Conservation (phyloP, 169 alveolate species). For the Eimeria falciformis region DNA sequence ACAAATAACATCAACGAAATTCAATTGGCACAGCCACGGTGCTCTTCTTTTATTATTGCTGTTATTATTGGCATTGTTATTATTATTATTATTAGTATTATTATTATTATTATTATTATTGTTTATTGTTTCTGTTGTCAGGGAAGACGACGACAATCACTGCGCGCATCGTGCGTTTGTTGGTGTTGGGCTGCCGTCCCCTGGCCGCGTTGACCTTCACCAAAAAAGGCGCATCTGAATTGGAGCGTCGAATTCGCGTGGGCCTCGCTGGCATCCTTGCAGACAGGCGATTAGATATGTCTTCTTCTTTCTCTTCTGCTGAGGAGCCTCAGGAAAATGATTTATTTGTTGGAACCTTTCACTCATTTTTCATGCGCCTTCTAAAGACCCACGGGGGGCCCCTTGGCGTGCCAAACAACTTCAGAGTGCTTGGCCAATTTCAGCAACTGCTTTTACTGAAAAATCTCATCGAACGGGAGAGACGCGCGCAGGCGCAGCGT, state of each 20-base stretch:
- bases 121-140: slow-evolving; percentile 2
- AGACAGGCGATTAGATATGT: slow-evolving; percentile 15
- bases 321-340: slow-evolving; percentile 5
- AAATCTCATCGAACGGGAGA: background rate
- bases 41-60: background rate
- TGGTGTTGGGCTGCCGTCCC: slow-evolving; percentile 79
- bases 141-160: slow-evolving; percentile 87
- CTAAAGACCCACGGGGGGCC: slow-evolving; percentile 66
- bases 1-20: background rate
- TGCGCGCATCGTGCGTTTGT: slow-evolving; percentile 84
- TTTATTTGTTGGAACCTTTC: slow-evolving; percentile 80
- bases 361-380: slow-evolving; percentile 77
- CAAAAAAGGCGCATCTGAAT: slow-evolving; percentile 82
- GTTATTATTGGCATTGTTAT: no score
- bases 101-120: background rate
- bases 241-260: slow-evolving; percentile 78
- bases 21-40: background rate
- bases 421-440: slow-evolving; percentile 19
- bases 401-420: slow-evolving; percentile 69
- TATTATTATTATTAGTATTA: no score
- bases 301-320: background rate
- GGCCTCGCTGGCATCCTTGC: slow-evolving; percentile 51
- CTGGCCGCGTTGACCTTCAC: slow-evolving; percentile 84
- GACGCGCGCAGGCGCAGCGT: slow-evolving; percentile 41
- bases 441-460: slow-evolving; percentile 43